Conservation (phyloP, 495 filamentous ascomycete species). For the Xylaria longipes region DNA sequence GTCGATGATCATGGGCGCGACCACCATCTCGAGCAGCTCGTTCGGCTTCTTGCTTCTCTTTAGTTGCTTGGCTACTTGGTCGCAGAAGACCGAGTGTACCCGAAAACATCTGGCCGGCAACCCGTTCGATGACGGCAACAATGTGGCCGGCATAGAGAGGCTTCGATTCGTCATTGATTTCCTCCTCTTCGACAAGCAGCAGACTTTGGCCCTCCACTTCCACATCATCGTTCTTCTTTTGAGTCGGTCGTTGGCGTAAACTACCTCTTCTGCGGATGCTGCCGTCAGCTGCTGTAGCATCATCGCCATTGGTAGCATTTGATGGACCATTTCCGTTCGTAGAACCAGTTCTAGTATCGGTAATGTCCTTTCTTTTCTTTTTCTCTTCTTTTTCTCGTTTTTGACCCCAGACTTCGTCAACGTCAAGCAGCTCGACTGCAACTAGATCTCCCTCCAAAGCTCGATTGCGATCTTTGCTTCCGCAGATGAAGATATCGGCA, state of each 20-base stretch:
- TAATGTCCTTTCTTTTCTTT: constrained; percentile 99
- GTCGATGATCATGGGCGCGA: constrained; percentile 76
- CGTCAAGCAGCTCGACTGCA: constrained; percentile 93
- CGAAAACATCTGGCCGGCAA: constrained; percentile 98
- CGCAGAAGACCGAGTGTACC: constrained; percentile 91
- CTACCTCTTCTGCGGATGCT: constrained; percentile 91
- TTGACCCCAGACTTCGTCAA: constrained; percentile 97
- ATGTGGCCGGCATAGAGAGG: constrained; percentile 96
- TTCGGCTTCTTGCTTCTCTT: constrained; percentile 99
- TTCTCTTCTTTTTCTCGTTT: constrained; percentile 99
- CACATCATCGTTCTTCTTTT: constrained; percentile 99
- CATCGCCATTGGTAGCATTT: constrained; percentile 64
- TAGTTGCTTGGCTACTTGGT: constrained; percentile 97
- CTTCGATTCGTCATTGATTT: constrained; percentile 98
- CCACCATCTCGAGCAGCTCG: constrained; percentile 88
- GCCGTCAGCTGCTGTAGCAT: constrained; percentile 73
- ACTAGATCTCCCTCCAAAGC: constrained; percentile 95
- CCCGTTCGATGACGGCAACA: constrained; percentile 95
- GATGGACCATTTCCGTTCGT: constrained; percentile 74
- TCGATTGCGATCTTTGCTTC: constrained; percentile 96
- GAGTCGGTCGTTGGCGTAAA: constrained; percentile 92
- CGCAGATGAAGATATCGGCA: constrained; percentile 99
- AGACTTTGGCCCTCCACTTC: constrained; percentile 98
- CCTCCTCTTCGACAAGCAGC: constrained; percentile 95
- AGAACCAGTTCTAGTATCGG: constrained; percentile 80